Evolutionary conservation across 2,329 filamentous ascomycete species (phyloP), one percentile per base, ranked within the genome.

Genomic region (Alternaria sp.): DNA sequence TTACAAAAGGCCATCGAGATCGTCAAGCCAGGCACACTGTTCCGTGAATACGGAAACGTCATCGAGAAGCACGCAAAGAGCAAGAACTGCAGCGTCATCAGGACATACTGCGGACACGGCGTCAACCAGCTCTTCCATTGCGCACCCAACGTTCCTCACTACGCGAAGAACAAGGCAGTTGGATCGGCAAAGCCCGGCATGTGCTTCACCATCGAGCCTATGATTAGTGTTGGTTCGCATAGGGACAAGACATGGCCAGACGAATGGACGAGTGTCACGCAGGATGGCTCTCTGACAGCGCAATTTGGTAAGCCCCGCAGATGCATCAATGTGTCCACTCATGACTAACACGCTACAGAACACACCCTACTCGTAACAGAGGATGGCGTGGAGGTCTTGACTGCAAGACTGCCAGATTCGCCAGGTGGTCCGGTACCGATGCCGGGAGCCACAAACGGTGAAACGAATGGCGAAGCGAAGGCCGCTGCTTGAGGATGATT

Each of bases 171-270:
- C 83, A 99, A 98, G 87, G 93, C 95, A 0, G 91, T 97, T 1
- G 96, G 96, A 52, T 89, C 92, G 72, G 96, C 94, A 63, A 97
- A 97, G 83, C 90, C 93, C 0, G 96, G 96, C 57, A 97, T 98
- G 93, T 97, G 93, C 68, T 99, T 99, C 76, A 99, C 96, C 0
- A 99, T 99, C 65, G 96, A 99, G 83, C 96, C 96, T 15, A 99
- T 99, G 96, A 94, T 99, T 78, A 93, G 93, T 44, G 81, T 97
- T 59, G 96, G 96, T 62, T 94, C 92, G 65, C 92, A 97, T 81
- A 89, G 89, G 67, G 96, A 99, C 77, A 91, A 96, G 79, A 98
- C 93, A 0, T 99, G 96, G 96, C 96, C 96, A 0, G 96, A 99
- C 79, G 93, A 98, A 83, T 99, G 96, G 96, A 99, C 96, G 1